Evolutionary conservation across 345 rosid species (phyloP).

Genomic region (Litchi chinensis): DNA sequence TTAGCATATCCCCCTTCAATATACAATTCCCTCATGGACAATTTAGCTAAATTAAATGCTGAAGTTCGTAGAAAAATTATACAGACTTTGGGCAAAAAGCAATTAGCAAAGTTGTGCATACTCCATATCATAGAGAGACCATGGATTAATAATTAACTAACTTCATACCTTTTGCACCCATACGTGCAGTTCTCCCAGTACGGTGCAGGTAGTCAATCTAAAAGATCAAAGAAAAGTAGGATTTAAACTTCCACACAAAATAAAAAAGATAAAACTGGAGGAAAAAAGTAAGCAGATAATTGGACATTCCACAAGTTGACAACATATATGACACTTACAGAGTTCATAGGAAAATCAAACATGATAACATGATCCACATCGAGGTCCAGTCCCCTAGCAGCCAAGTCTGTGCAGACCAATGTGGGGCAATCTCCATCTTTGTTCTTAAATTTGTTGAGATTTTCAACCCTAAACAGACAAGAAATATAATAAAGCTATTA

Average conservation of each 20-base stretch:
- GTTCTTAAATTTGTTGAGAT: conserved; percentile 82
- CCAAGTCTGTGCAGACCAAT: conserved; percentile 93
- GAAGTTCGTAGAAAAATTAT: not conserved
- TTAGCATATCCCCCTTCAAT: conserved; percentile 4
- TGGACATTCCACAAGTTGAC: not conserved
- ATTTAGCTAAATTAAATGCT: not conserved
- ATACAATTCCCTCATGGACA: not conserved
- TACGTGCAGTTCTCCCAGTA: conserved; percentile 94
- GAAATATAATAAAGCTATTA: not conserved
- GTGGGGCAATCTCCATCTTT: conserved; percentile 94
- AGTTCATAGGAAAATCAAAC: conserved; percentile 92
- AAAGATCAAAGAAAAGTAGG: conserved; percentile 19
- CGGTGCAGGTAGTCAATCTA: conserved; percentile 98
- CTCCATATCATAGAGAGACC: not conserved
- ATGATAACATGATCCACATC: conserved; percentile 91
- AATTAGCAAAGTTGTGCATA: not conserved
- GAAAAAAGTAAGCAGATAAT: not conserved
- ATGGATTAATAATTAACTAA: conserved; percentile 10
- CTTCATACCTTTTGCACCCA: conserved; percentile 93
- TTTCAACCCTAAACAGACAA: conserved; percentile 63
- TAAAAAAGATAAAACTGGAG: not conserved
- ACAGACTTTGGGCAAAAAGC: not conserved
- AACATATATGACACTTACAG: conserved; percentile 51
- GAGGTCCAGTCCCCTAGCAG: conserved; percentile 91
- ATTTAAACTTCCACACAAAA: conserved; percentile 6